Percentiles rank a stretch among this genome's conserved stretches.
phyloP scores from a whole-genome alignment of 1,139 yeast genomes.

The Eremothecium cymbalariae region DNA sequence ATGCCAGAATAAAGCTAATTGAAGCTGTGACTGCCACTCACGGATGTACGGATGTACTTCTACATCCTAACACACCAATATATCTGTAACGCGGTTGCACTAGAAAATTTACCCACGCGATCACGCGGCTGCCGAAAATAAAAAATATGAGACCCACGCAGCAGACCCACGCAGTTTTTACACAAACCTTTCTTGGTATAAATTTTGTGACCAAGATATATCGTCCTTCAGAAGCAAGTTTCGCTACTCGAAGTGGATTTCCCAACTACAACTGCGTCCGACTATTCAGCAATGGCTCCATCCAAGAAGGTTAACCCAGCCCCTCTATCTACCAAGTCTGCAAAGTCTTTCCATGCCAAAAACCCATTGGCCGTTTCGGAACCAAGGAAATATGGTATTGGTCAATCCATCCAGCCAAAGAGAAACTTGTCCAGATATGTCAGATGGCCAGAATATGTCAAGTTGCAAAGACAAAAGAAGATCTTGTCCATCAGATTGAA shows the following conservation, averaged over 20 bases:
- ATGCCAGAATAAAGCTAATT: no score
- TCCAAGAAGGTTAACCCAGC: conserved; percentile 85
- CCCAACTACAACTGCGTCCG: conserved; percentile 1
- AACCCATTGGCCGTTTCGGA: conserved; percentile 81
- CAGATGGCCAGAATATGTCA: conserved; percentile 97
- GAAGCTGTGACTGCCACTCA: no score
- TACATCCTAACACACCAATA: no score
- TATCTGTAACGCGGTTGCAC: no score
- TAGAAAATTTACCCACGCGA: no score
- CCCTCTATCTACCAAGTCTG: conserved; percentile 54
- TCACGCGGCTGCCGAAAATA: no score
- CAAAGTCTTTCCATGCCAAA: conserved; percentile 38
- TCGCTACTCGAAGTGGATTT: neutral
- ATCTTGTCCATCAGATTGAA: conserved; percentile 88
- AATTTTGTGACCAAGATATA: no score
- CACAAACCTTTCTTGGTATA: no score
- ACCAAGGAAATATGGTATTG: conserved; percentile 94
- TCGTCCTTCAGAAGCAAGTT: no score
- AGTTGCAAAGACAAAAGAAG: conserved; percentile 97
- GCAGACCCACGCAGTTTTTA: no score
- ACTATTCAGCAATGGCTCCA: conserved; percentile 45
- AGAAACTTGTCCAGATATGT: conserved; percentile 93
- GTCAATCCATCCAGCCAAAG: conserved; percentile 91
- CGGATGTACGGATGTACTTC: no score
- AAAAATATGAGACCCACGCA: no score